Conservation (phyloP, 1,139 yeast genomes). For the Taphrina communis region DNA sequence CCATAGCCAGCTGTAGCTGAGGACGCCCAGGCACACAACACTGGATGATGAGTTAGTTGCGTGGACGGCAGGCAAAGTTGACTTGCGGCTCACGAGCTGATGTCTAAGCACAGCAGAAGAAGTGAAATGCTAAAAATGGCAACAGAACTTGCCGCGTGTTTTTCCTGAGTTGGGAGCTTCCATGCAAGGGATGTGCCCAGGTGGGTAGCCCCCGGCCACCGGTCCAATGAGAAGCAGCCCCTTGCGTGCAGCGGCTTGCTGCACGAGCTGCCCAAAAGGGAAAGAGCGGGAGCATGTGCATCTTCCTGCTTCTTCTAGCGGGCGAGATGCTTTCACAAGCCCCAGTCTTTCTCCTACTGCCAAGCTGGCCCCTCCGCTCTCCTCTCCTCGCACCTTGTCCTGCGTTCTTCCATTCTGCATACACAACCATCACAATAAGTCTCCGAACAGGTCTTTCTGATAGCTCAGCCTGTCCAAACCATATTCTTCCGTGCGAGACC, state of each 20-base stretch:
- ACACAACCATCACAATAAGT: slow-evolving; percentile 4
- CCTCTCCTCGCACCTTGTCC: not conserved
- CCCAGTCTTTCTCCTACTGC: not conserved
- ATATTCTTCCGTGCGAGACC: not conserved
- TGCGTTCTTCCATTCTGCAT: not conserved
- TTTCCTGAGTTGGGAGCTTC: too few species aligned
- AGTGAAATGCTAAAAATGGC: not conserved
- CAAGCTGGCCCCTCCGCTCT: not conserved
- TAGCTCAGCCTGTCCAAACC: too few species aligned
- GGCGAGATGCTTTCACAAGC: not conserved
- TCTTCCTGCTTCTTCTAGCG: not conserved
- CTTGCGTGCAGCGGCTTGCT: not conserved
- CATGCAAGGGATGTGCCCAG: slow-evolving; percentile 1
- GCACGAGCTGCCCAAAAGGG: not conserved
- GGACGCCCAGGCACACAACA: too few species aligned
- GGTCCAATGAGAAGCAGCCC: not conserved
- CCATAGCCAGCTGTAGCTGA: too few species aligned
- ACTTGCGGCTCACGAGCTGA: too few species aligned
- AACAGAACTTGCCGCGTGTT: not conserved
- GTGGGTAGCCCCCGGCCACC: not conserved
- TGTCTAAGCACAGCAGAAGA: too few species aligned
- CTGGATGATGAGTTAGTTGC: too few species aligned
- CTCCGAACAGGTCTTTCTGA: not conserved
- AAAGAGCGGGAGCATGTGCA: not conserved
- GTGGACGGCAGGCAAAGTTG: too few species aligned